Base-by-base conservation (phyloP, 2,329 filamentous ascomycete genomes). In the Ceratocystis lukuohia region DNA sequence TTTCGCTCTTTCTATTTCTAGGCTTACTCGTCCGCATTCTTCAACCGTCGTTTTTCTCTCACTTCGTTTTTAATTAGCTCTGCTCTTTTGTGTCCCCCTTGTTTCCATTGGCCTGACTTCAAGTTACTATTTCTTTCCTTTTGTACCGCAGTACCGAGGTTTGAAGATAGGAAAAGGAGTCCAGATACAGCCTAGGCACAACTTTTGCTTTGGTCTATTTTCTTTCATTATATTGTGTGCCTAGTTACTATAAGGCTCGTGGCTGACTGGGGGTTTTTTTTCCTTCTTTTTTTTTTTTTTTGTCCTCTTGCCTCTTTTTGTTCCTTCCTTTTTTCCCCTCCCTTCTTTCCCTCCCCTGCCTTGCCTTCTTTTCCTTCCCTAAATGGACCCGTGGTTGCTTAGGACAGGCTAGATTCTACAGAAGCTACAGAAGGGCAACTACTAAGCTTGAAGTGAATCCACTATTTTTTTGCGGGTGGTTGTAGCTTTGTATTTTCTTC, bases 401-500 rank as follows among this genome's bases (percentile, higher is more conserved):
- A 37, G 56, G 56, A 59, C 56, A 59, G 56, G 30, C 62, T 37
- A 30, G 3, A 33, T 28, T 41, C 22, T 37, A 33, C 22, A 48
- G 8, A 61, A 33, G 12, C 37, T 30, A 28, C 15, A 22, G 61
- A 61, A 17, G 57, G 41, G 59, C 33, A 37, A 61, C 59, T 44
- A 61, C 15, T 44, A 48, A 46, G 44, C 7, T 46, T 50, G 61
- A 63, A 37, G 4, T 59, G 50, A 65, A 46, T 53, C 64, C 50
- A 65, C 64, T 59, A n/a, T 30, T 63, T 63, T 63, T 63, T 63
- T 63, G 41, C 20, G 20, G 12, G 61, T 63, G 61, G 61, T 48
- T 63, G 61, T 30, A 63, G 61, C 64, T 65, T 65, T 44, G 25
- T 56, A 37, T 61, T 57, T 61, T 65, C 64, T 65, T 65, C 64